Base-by-base conservation (phyloP, 768 basidiomycete species). In the Zangia roseola region DNA sequence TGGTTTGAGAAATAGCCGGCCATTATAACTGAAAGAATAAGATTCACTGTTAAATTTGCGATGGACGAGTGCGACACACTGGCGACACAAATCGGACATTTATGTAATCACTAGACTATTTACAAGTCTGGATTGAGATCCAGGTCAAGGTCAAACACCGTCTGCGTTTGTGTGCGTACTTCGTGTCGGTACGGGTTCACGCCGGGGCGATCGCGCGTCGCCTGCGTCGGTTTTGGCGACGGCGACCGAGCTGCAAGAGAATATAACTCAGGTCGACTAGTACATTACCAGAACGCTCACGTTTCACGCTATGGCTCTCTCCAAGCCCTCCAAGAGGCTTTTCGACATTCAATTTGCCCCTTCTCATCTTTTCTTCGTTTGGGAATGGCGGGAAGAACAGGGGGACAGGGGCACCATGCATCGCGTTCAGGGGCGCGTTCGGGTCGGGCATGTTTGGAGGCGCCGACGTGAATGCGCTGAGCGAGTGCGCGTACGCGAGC, bases 381-480 rank as follows among this genome's bases (percentile, higher is more conserved):
- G 91, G 91, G 66, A 91, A 93, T 10, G 91, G 91, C 31, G 90
- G 90, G 71, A 91, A 91, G 76, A 93, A 91, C 35, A 89, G 62
- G 16, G 86, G 87, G 16, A 84, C 83, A 1, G 86, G 86, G 10
- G 83, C 83, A 57, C 86, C 88, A 9, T 85, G 86, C 43, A 54
- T 10, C 33, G 54, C 47, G 16, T 25, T 48, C 25, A 51, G 30
- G 1, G 86, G 83, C 6, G 81, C 69, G 21, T 74, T 74, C 40
- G 83, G 76, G 58, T 89, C 88, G 19, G 88, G 88, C 82, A 91
- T 86, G 60, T 89, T 90, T 10, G 91, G 91, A 8, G 91, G 91
- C 10, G 90, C 91, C 28, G 91, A 91, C 6, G 91, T 91, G 68
- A 91, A 93, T 13, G 87, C 81, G 54, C 88, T 87, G 45, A 93